Evolutionary conservation across 768 basidiomycete genomes (phyloP).

Genomic region (Boletus subcaerulescens): DNA sequence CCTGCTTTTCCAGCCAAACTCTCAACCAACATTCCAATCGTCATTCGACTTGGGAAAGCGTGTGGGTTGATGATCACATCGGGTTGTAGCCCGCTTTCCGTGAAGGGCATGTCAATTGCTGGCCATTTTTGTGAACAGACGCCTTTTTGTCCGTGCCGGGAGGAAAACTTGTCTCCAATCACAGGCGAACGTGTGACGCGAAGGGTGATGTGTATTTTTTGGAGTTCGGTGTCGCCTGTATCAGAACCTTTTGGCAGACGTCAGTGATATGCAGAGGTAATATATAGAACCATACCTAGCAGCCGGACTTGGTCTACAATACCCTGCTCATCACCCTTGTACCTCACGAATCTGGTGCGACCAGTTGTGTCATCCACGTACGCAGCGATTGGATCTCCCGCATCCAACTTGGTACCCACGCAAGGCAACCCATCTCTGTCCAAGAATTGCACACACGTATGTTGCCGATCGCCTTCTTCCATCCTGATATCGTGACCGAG

Average conservation of each 20-base stretch:
- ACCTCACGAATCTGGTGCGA: conserved; percentile 83
- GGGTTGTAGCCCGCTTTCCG: conserved; percentile 97
- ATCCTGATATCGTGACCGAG: conserved; percentile 70
- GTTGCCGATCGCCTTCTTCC: conserved; percentile 45
- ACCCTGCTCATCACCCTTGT: conserved; percentile 92
- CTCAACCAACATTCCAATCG: conserved; percentile 99
- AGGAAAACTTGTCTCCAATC: conserved; percentile 99
- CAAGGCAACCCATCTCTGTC: conserved; percentile 84
- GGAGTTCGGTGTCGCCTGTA: conserved; percentile 80
- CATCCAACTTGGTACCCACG: conserved; percentile 62
- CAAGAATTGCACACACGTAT: conserved; percentile 51
- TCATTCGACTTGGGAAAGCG: conserved; percentile 99
- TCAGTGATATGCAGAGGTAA: neutral
- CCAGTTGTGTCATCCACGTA: conserved; percentile 85
- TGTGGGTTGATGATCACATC: conserved; percentile 99
- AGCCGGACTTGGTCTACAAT: conserved; percentile 91
- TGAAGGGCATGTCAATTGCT: conserved; percentile 96
- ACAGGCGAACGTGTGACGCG: conserved; percentile 93
- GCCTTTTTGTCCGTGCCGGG: conserved; percentile 98
- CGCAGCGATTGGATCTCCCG: conserved; percentile 81
- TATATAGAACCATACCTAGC: conserved; percentile 52
- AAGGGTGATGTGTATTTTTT: conserved; percentile 91
- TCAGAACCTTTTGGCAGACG: conserved; percentile 69
- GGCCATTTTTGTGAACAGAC: conserved; percentile 99
- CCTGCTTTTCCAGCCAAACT: conserved; percentile 99